phyloP scores from a whole-genome alignment of 2,329 filamentous ascomycete genomes.

The Colletotrichum echinochloae region DNA sequence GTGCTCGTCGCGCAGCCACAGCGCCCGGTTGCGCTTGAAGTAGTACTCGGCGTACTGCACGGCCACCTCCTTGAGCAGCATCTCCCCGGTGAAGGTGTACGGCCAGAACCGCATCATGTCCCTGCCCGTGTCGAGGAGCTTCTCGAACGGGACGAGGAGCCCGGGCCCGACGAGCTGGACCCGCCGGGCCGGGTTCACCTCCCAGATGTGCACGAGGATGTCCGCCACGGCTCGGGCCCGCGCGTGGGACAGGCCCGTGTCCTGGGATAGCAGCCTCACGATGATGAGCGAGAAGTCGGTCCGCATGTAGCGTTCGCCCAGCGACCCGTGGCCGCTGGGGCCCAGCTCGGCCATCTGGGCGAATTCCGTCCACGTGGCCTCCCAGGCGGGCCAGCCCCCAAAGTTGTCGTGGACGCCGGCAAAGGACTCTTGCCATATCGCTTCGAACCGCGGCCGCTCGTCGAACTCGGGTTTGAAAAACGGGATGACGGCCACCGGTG shows the following conservation, averaged over 20 bases:
- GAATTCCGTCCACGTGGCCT: background rate
- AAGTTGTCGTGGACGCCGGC: no score
- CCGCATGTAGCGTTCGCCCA: background rate
- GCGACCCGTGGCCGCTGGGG: background rate
- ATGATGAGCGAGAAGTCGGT: background rate
- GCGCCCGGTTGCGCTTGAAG: background rate
- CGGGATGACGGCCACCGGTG: background rate
- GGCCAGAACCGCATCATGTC: no score
- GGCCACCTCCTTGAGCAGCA: background rate
- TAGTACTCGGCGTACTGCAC: background rate
- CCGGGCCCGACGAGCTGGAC: background rate
- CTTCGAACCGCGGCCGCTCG: background rate
- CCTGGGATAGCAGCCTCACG: background rate
- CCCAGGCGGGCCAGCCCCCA: background rate
- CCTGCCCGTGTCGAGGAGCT: background rate
- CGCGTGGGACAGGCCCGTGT: background rate
- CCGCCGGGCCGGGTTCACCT: background rate
- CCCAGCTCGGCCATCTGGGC: no score
- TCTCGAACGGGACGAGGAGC: background rate
- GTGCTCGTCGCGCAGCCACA: conserved; percentile 1
- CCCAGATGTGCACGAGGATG: background rate
- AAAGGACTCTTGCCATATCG: background rate
- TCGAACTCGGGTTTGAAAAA: background rate
- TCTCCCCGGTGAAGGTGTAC: background rate
- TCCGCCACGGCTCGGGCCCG: background rate